phyloP scores from a whole-genome alignment of 805 yeast genomes.

The Pichia exigua region DNA sequence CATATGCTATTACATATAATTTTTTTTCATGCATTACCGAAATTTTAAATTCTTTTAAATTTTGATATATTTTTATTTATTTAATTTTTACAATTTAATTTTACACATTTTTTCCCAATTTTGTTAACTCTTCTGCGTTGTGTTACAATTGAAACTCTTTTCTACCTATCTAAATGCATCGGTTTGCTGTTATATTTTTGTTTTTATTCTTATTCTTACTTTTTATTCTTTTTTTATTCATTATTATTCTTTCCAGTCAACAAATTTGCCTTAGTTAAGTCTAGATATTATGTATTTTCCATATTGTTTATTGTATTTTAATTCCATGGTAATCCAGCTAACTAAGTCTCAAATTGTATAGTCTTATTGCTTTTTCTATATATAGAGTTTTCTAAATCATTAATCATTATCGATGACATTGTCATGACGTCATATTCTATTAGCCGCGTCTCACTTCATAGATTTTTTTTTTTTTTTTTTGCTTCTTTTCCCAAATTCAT shows the following conservation, averaged over 20 bases:
- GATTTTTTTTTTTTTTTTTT: too few relatives aligned
- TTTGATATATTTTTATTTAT: not conserved
- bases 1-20: not conserved
- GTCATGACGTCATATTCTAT: not conserved
- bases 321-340: not conserved
- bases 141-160: constrained; percentile 9
- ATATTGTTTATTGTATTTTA: not conserved
- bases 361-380: constrained; percentile 5
- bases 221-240: not conserved
- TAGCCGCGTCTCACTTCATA: not conserved
- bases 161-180: constrained; percentile 9
- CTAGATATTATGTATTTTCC: not conserved
- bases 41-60: not conserved
- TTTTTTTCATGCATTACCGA: not conserved
- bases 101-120: not conserved
- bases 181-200: constrained; percentile 5
- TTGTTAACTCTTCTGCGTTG: constrained; percentile 3
- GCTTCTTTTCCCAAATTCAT: not conserved
- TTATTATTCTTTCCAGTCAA: not conserved
- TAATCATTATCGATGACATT: not conserved
- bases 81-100: not conserved
- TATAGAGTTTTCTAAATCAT: constrained; percentile 1
- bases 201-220: not conserved
- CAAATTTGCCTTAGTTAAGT: not conserved
- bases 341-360: not conserved